Evolutionary conservation across 805 yeast genomes (phyloP).

Genomic region (Metschnikowia orientalis): DNA sequence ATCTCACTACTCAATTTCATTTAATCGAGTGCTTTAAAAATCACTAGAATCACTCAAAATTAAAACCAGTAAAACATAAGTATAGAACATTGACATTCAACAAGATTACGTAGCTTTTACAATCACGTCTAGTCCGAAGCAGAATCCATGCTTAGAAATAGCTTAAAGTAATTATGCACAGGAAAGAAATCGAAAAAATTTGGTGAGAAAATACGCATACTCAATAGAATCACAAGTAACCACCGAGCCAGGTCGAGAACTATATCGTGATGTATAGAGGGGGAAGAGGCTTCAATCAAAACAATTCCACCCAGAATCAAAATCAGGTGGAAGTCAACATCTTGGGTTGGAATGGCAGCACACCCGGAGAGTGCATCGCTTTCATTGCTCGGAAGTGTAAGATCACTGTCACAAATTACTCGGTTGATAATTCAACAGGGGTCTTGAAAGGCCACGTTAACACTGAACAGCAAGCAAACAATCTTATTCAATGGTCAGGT

Average conservation of each 20-base stretch:
- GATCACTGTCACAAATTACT: constrained; percentile 49
- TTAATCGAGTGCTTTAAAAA: no score
- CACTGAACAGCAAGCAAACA: constrained; percentile 51
- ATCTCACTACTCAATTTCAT: no score
- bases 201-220: constrained; percentile 2
- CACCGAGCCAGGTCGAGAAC: no score
- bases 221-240: no score
- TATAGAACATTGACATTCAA: no score
- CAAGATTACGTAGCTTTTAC: no score
- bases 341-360: constrained; percentile 76
- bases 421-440: constrained; percentile 46
- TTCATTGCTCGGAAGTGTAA: constrained; percentile 68
- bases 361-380: constrained; percentile 59
- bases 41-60: no score
- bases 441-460: constrained; percentile 58
- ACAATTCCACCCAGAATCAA: constrained; percentile 6
- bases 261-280: constrained; percentile 12
- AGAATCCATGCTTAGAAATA: no score
- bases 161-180: constrained; percentile 2
- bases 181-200: constrained; percentile 4
- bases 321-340: constrained; percentile 14
- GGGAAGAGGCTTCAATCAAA: constrained; percentile 14
- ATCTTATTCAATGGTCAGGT: constrained; percentile 63
- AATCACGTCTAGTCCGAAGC: no score
- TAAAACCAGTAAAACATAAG: no score